Base-by-base conservation (phyloP, 2,329 filamentous ascomycete species). In the Penicillium sp. region DNA sequence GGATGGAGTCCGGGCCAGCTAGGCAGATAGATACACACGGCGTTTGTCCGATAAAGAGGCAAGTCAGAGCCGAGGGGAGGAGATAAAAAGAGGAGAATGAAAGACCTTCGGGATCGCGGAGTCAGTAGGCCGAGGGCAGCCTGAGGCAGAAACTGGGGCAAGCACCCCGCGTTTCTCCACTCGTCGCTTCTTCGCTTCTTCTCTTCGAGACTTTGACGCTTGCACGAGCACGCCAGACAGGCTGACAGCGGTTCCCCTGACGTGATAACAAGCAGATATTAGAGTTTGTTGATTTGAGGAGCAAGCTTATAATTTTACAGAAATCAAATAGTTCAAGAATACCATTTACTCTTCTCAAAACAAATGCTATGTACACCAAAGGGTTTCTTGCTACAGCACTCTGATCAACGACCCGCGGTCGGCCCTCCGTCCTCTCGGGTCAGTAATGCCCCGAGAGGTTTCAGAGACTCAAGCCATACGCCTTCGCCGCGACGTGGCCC, bases 401-500 rank as follows among this genome's bases (percentile, higher is more conserved):
- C 17, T 5, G 11, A 39, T 25, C 35, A 39, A 20, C 35, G 31
- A 31, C 31, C 1, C 5, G 14, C 49, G 20, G 49, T 39, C 17
- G 49, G 49, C 5, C 22, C 14, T 31, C 28, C n/a, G 59, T 62
- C 45, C 37, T 52, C 63, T 74, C 70, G 71, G 72, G 67, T 38
- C 50, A 73, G 63, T 59, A 68, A 70, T 73, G 59, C 63, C 63
- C 72, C 72, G 71, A 74, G 67, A 6, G 17, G n/a, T 8, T 43
- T 63, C 53, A 71, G 15, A 71, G 57, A 17, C 62, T 58, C 53
- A 76, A 62, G 1, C 69, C 66, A 60, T 96, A 97, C 1, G 90
- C 92, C 75, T 85, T 83, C 54, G 84, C 80, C 0, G 90, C 91
- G 11, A 89, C 92, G 20, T 84, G 85, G 50, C 84, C 86, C 86